Evolutionary conservation across 1,284 basidiomycete genomes (phyloP), one percentile per base, ranked within the genome.

Genomic region (Sporisorium reilianum): DNA sequence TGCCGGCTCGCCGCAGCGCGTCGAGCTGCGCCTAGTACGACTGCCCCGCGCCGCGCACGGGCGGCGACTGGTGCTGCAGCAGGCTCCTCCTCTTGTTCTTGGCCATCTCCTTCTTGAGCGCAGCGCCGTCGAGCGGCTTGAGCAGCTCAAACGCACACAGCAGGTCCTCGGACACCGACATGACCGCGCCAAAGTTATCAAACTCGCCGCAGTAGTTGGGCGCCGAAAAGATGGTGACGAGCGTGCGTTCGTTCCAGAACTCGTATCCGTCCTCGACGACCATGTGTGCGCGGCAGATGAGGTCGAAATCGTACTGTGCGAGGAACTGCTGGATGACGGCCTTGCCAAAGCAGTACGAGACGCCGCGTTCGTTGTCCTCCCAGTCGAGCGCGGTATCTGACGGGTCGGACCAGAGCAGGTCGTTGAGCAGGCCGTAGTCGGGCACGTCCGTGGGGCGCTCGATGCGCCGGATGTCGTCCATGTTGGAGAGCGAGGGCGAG

Each of bases 281-380:
- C 97, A 99, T 99, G 87, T 99, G 97, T 42, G 97, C 97, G 56
- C 97, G 91, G 87, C 97, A 99, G 86, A 99, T 99, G 71, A 99
- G 89, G 86, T 99, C 97, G 91, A 99, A 99, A 86, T 99, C 97
- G 84, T 88, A 85, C 74, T 84, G 82, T 36, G 91, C 90, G 64
- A 97, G 87, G 88, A 98, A 98, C 73, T 96, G 93, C 83, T 97
- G 96, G 84, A 99, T 97, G 80, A 99, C 93, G 16, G 91, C 91
- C 87, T 98, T 98, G 51, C 97, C 97, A 83, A 98, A 99, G 87
- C 97, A 99, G 88, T 97, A 99, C 84, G 94, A 97, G 61, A 99
- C 97, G n/a, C 97, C 97, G 65, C 97, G 89, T 86, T 99, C 97
- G 85, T 99, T 99, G 86, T 99, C 97, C 87, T 99, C 97, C 97